Conservation (phyloP, 208 protist genomes). For the Leishmania mexicana region DNA sequence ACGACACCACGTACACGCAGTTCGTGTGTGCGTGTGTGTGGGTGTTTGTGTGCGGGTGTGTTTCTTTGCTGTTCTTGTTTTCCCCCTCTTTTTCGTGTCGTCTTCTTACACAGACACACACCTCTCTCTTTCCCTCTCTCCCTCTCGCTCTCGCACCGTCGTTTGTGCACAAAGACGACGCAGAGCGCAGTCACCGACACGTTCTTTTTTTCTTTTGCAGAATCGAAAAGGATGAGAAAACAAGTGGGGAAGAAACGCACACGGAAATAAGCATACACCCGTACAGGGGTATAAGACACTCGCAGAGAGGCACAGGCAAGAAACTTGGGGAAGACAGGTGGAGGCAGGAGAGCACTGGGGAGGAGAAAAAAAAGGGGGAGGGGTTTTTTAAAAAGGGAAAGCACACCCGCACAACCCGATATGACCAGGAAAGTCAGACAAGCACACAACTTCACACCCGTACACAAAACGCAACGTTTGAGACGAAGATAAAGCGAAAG, state of each 20-base stretch:
- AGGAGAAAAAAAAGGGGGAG: background rate
- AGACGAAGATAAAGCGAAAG: background rate
- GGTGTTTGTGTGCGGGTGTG: too few species aligned
- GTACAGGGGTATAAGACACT: background rate
- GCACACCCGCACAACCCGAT: background rate
- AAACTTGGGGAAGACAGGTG: slow-evolving; percentile 1
- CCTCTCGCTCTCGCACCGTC: too few species aligned
- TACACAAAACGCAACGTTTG: background rate
- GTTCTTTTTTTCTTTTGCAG: background rate
- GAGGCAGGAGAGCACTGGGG: background rate
- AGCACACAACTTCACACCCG: background rate
- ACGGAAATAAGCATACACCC: background rate
- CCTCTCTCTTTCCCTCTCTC: background rate
- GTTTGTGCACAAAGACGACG: too few species aligned
- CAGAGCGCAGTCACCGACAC: too few species aligned
- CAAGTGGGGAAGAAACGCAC: background rate
- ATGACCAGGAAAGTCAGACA: background rate
- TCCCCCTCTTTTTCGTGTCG: background rate
- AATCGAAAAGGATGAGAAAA: background rate
- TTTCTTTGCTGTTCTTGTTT: background rate
- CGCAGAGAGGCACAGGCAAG: background rate
- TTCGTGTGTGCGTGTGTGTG: background rate
- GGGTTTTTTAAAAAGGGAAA: background rate
- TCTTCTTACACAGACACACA: background rate
- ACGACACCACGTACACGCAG: background rate